Percentiles rank a stretch among this genome's conserved stretches.
Evolutionary conservation across 176 grass and related monocot species (phyloP).

Genomic region (Eragrostis curvula): DNA sequence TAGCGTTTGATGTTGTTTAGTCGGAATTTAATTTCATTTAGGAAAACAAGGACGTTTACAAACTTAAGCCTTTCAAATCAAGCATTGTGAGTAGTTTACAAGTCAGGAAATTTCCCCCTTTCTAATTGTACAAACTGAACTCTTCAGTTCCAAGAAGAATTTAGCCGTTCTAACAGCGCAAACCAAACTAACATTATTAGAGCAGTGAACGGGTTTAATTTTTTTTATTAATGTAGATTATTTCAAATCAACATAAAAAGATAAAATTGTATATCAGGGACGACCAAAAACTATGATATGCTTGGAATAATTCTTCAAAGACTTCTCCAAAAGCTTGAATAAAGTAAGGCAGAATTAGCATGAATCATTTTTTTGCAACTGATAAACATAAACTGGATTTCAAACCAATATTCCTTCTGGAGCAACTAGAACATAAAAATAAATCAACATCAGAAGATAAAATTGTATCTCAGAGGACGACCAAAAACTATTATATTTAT

Average conservation of each 20-base stretch:
- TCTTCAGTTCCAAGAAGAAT: not conserved
- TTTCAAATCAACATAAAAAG: not conserved
- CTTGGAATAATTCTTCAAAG: too few species aligned
- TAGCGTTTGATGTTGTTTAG: too few species aligned
- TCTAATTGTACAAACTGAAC: not conserved
- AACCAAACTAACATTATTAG: not conserved
- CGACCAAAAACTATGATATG: not conserved
- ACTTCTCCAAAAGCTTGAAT: not conserved
- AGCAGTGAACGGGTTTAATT: not conserved
- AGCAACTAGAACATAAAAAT: not conserved
- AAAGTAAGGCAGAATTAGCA: not conserved
- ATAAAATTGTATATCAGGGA: not conserved
- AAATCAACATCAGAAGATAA: not conserved
- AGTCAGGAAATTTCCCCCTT: not conserved
- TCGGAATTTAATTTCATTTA: too few species aligned
- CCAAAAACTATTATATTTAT: not conserved
- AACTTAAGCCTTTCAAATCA: not conserved
- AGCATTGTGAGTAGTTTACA: not conserved
- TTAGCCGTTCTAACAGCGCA: not conserved
- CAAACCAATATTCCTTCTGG: not conserved
- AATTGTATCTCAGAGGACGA: not conserved
- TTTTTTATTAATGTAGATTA: not conserved
- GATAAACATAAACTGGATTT: constrained; percentile 4
- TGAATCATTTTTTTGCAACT: not conserved
- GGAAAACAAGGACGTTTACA: too few species aligned